Base-by-base conservation (phyloP, 2,329 filamentous ascomycete genomes). In the Botrytis tulipae region DNA sequence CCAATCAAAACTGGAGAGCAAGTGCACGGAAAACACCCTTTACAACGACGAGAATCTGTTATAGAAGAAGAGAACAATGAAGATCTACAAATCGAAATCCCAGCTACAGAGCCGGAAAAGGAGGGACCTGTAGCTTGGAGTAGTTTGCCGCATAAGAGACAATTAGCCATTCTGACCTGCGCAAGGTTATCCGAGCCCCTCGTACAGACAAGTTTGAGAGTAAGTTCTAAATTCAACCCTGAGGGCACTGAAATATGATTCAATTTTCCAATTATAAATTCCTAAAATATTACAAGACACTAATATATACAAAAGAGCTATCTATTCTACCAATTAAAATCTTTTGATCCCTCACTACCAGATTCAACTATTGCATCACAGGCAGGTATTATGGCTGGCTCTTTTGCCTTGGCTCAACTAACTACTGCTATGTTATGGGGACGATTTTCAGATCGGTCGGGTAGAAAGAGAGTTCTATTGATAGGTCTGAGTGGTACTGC, bases 161-260 rank as follows among this genome's bases (percentile, higher is more conserved):
- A 97, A 82, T 87, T 97, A 29, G 83, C 91, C 37, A 91, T 97
- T 74, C 86, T 97, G 71, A 94, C 92, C 0, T 84, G 97, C 60
- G 91, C 94, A 12, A 90, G 94, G 48, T 84, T 97, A 35, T 94
- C 92, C 20, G 94, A 97, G 81, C 94, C 94, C 5, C 84, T 97
- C 51, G 92, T 93, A 0, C 92, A 96, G 80, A 94, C 92, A 0
- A 93, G 90, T 20, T 70, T 81, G 51, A 67, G 79, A 32, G 78
- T 79, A n/a, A 40, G 61, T 69, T 14, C n/a, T 22, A 25, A 32
- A 42, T 16, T 3, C 25, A 32, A 57, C 18, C 51, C 22, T 37
- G 46, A 29, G 42, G 71, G 76, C 40, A 37, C n/a, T 57, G 18
- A 37, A 16, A 57, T 57, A 14, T 37, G 7, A 16, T 57, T 57